Percentiles rank a stretch among this genome's conserved stretches.
These are phyloP conservation scores for Aurifilum marmelostoma DNA, from an alignment of 2,329 filamentous ascomycete species.

Conservation along the genomic window DNA sequence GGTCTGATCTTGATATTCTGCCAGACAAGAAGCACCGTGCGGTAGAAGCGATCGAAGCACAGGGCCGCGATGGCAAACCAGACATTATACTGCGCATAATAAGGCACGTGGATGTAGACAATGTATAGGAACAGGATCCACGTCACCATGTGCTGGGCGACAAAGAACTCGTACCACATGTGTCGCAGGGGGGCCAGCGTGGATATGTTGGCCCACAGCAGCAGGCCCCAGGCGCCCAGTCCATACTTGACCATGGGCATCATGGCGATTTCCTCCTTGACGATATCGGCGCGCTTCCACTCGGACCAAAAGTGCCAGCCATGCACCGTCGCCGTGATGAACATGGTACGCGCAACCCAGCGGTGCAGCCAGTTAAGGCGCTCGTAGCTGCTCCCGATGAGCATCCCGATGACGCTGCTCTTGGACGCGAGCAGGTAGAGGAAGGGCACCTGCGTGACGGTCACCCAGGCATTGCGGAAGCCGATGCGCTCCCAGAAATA, in stretches of 20 bases:
- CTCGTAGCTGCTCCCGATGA: constrained; percentile 69
- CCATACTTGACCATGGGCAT: constrained; percentile 71
- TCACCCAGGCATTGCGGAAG: constrained; percentile 70
- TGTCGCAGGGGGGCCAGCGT: constrained; percentile 66
- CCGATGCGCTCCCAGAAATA: constrained; percentile 68
- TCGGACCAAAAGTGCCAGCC: constrained; percentile 70
- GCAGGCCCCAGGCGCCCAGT: constrained; percentile 65
- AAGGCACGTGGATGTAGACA: constrained; percentile 65
- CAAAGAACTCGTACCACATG: constrained; percentile 71
- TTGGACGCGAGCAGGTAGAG: constrained; percentile 66
- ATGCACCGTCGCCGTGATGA: constrained; percentile 69
- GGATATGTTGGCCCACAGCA: constrained; percentile 67
- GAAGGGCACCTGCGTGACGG: constrained; percentile 65
- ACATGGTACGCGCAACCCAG: constrained; percentile 71
- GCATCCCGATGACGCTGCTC: constrained; percentile 59
- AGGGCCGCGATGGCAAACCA: constrained; percentile 69
- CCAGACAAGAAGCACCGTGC: constrained; percentile 52
- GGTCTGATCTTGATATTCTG: constrained; percentile 54
- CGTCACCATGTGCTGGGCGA: constrained; percentile 67
- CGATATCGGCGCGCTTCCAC: constrained; percentile 64
- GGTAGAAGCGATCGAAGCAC: constrained; percentile 63
- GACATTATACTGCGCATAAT: constrained; percentile 61
- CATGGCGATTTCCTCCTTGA: constrained; percentile 59
- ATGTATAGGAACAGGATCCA: constrained; percentile 66
- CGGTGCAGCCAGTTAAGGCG: constrained; percentile 74